A percentile compares a stretch with the other conserved stretches of the same genome.
Evolutionary conservation across 805 yeast genomes (phyloP).

Genomic region (Myxozyma kluyveri): DNA sequence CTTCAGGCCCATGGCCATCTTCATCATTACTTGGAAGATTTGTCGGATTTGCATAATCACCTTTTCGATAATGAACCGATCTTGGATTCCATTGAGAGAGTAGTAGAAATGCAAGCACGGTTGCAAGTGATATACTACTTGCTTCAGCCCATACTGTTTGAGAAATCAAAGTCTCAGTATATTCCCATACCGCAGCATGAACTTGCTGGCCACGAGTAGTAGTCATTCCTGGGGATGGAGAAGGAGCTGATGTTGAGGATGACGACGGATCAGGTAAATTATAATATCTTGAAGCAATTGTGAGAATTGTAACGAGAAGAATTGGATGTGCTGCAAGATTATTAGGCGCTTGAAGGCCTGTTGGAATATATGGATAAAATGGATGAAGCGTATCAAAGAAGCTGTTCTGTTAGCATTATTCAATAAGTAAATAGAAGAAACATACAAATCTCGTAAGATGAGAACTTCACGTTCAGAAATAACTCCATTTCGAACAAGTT

Average conservation of each 20-base stretch:
- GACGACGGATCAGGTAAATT: slow-evolving; percentile 22
- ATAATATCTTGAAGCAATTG: slow-evolving; percentile 70
- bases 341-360: slow-evolving; percentile 62
- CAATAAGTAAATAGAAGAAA: neutral
- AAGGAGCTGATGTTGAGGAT: too few species aligned
- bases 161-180: slow-evolving; percentile 75
- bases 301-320: slow-evolving; percentile 72
- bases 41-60: slow-evolving; percentile 68
- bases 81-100: slow-evolving; percentile 96
- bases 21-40: slow-evolving; percentile 28
- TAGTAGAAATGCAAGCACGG: slow-evolving; percentile 76
- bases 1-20: slow-evolving; percentile 31
- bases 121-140: slow-evolving; percentile 79
- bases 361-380: slow-evolving; percentile 82
- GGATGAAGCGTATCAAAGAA: slow-evolving; percentile 84
- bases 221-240: slow-evolving; percentile 7
- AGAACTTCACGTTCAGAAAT: slow-evolving; percentile 49
- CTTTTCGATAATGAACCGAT: slow-evolving; percentile 75
- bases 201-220: slow-evolving; percentile 36
- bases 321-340: slow-evolving; percentile 76
- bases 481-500: slow-evolving; percentile 44
- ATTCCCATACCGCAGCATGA: slow-evolving; percentile 80
- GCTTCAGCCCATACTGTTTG: slow-evolving; percentile 95
- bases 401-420: slow-evolving; percentile 50
- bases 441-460: slow-evolving; percentile 33